Conservation (phyloP, 768 basidiomycete genomes). For the Amanita muscaria region DNA sequence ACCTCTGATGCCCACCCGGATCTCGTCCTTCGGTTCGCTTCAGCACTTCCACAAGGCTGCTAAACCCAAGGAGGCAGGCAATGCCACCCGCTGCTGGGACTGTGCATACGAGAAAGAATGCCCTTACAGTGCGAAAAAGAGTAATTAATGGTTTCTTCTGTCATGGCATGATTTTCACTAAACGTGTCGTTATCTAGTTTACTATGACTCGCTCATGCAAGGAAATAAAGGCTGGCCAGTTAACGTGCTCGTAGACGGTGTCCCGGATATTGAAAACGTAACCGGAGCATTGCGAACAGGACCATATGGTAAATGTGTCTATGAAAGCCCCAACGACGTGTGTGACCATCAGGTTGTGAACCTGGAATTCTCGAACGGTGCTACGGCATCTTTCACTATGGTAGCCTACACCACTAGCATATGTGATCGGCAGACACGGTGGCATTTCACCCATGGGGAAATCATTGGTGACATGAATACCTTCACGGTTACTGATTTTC, state of each 20-base stretch:
- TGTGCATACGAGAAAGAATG: conserved; percentile 68
- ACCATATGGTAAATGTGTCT: conserved; percentile 78
- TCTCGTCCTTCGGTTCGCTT: conserved; percentile 84
- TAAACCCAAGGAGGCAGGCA: conserved; percentile 64
- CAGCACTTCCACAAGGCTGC: conserved; percentile 67
- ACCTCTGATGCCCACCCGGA: conserved; percentile 52
- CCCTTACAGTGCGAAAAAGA: conserved; percentile 81
- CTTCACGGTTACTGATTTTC: conserved; percentile 75
- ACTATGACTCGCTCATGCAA: conserved; percentile 61
- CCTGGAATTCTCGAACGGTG: conserved; percentile 73
- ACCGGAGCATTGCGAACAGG: conserved; percentile 59
- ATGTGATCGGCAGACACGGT: conserved; percentile 74
- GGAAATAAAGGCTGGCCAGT: conserved; percentile 59
- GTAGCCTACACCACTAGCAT: conserved; percentile 73
- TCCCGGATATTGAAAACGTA: conserved; percentile 84
- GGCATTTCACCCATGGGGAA: conserved; percentile 84
- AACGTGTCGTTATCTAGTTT: conserved; percentile 42
- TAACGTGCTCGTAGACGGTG: conserved; percentile 60
- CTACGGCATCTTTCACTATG: conserved; percentile 85
- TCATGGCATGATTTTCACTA: not conserved
- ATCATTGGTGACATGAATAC: conserved; percentile 78
- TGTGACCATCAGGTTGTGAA: conserved; percentile 91
- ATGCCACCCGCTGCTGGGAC: conserved; percentile 65
- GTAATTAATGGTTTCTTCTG: conserved; percentile 29
- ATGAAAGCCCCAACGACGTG: conserved; percentile 79